Percentiles rank a stretch among this genome's conserved stretches.
Evolutionary conservation across 2,329 filamentous ascomycete genomes (phyloP).

Genomic region (Fusarium caatingaense): DNA sequence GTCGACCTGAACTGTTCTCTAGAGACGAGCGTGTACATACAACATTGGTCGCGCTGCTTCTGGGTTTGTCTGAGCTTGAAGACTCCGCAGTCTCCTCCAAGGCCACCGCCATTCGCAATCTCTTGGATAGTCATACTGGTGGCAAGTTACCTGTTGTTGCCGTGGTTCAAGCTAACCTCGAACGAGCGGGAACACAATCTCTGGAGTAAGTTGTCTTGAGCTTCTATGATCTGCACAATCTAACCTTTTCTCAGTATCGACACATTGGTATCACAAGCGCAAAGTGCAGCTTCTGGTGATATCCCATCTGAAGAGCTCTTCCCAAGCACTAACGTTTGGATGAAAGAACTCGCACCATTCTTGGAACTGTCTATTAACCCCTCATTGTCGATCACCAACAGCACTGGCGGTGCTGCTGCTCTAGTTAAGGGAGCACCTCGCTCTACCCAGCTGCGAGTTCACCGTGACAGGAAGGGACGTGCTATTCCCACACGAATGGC

Average conservation of each 20-base stretch:
- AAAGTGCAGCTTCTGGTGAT: slow-evolving; percentile 47
- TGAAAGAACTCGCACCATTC: slow-evolving; percentile 67
- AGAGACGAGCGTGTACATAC: slow-evolving; percentile 60
- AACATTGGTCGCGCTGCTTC: slow-evolving; percentile 62
- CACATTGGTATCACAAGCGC: slow-evolving; percentile 63
- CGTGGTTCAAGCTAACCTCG: slow-evolving; percentile 67
- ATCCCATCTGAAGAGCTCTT: slow-evolving; percentile 63
- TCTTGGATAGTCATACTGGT: slow-evolving; percentile 59
- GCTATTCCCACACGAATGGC: slow-evolving; percentile 81
- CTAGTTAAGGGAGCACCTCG: slow-evolving; percentile 59
- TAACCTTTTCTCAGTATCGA: slow-evolving; percentile 55
- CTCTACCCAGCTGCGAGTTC: slow-evolving; percentile 48
- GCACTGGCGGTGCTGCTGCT: slow-evolving; percentile 76
- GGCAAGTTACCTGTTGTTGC: slow-evolving; percentile 59
- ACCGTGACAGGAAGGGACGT: slow-evolving; percentile 74
- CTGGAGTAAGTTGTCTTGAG: slow-evolving; percentile 57
- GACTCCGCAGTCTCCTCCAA: slow-evolving; percentile 55
- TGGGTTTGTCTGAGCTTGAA: slow-evolving; percentile 65
- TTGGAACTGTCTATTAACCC: slow-evolving; percentile 64
- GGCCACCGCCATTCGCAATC: slow-evolving; percentile 55
- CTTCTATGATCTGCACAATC: not conserved
- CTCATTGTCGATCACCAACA: slow-evolving; percentile 79
- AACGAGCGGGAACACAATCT: slow-evolving; percentile 60
- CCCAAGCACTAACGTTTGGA: slow-evolving; percentile 74
- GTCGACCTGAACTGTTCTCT: slow-evolving; percentile 58